Evolutionary conservation across 495 filamentous ascomycete species (phyloP), one percentile per base, ranked within the genome.

Genomic region (Amphirosellinia nigrospora): DNA sequence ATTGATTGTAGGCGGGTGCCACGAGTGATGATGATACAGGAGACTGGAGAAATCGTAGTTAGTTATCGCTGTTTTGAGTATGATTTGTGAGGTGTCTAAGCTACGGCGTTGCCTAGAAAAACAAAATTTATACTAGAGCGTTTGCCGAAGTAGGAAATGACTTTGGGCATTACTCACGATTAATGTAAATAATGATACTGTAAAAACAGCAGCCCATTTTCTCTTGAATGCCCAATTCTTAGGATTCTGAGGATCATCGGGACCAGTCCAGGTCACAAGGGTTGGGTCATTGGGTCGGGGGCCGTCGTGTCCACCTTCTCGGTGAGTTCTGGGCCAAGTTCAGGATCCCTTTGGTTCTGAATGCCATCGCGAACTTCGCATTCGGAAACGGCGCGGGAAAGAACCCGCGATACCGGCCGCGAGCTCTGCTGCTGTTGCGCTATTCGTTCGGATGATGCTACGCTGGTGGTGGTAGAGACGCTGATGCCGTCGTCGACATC

Each of bases 11-110:
- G 75, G 89, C 89, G 0, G 93, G 93, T 0, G 92, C 89, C 7
- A 94, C 86, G 86, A 95, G 93, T 13, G 89, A 89, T 4, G 87
- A 90, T 4, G 81, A 79, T 30, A 86, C 73, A 0, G 92, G 91
- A 0, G 92, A 92, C 58, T 61, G 16, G 9, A 32, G 16, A 0
- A 28, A 5, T 23, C 36, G 19, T 15, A 28, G 28, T 61, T 26
- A 39, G 58, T 41, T 39, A 41, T 61, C 36, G 58, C 10, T 21
- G 41, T 26, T 26, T 61, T 34, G 36, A 1, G 36, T 36, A 4
- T n/a, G 21, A 41, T 28, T 36, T 15, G 10, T 15, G 50, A 58
- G 55, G 13, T 38, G 15, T 58, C 38, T 19, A 3, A 7, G 7
- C 4, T 16, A 34, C 2, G 16, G 4, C 16, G 0, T 36, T n/a